Base-by-base conservation (phyloP, 2,329 filamentous ascomycete species). In the Thelonectria olida region DNA sequence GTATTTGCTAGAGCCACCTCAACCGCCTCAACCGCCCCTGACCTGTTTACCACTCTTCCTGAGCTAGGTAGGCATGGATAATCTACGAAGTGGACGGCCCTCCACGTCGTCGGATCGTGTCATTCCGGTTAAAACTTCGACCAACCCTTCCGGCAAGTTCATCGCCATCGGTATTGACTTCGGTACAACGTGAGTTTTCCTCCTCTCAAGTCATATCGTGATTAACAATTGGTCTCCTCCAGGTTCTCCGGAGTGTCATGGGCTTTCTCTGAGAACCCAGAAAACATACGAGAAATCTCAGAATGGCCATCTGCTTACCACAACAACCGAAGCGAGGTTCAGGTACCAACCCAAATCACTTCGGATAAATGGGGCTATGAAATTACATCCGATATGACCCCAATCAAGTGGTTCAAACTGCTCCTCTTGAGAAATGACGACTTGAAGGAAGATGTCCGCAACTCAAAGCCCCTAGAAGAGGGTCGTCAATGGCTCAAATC, bases 401-500 rank as follows among this genome's bases (percentile, higher is more conserved):
- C 57, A 1, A 48, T 65, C 12, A 63, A 55, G 23, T 65, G 63
- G 61, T 63, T 63, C 15, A 65, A 63, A 38, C 54, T 65, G 2
- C 48, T 65, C 0, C 50, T 65, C 2, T 45, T 61, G 2, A 63
- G 51, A 0, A 31, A 51, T 4, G 19, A 58, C 2, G 57, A 65
- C 10, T 50, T 61, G 1, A 58, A 23, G 6, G 45, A 63, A 5
- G 61, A 63, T 5, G 54, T 58, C 10, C 57, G 50, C 6, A 27
- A 61, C 2, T 44, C 63, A 1, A 12, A 12, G 1, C 45, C 52
- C 1, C 22, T 65, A 12, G 22, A 36, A 13, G 6, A 63, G 13
- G 54, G 61, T 2, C 49, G 54, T 12, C 7, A 23, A 1, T 42
- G 41, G 15, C 38, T 58, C 7, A 20, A 9, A 5, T 4, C 13